These are phyloP conservation scores for Entomortierella lignicola DNA, from an alignment of 192 early-diverging fungal species.

Conservation along the genomic window DNA sequence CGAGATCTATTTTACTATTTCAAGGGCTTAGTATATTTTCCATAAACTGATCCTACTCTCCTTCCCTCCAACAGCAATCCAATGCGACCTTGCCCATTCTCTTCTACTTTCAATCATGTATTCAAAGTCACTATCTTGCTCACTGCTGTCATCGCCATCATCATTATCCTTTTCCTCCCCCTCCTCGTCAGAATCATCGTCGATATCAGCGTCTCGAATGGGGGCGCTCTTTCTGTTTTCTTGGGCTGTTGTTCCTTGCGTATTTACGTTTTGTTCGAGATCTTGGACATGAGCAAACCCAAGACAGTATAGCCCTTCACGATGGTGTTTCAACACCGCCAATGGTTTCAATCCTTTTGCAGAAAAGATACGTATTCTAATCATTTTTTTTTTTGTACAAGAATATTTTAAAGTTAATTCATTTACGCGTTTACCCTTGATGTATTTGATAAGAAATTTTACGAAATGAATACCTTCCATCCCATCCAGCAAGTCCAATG, in stretches of 20 bases:
- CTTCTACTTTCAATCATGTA: slow-evolving; percentile 9
- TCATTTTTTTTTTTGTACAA: no score
- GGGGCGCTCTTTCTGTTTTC: neutral
- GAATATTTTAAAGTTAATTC: no score
- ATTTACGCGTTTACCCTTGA: no score
- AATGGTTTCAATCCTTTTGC: slow-evolving; percentile 54
- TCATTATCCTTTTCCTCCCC: neutral
- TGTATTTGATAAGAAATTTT: no score
- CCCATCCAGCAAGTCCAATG: slow-evolving; percentile 56
- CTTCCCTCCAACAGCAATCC: slow-evolving; percentile 52
- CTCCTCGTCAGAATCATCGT: neutral
- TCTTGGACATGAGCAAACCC: slow-evolving; percentile 29
- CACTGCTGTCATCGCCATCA: neutral
- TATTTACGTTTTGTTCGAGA: neutral
- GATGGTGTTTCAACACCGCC: slow-evolving; percentile 55
- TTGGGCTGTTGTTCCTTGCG: neutral
- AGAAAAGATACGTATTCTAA: slow-evolving; percentile 54
- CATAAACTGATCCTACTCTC: slow-evolving; percentile 55
- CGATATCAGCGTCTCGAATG: neutral
- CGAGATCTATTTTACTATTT: no score
- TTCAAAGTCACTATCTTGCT: slow-evolving; percentile 24
- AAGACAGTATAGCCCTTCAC: slow-evolving; percentile 50
- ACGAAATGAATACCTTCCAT: slow-evolving; percentile 58
- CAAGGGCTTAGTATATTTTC: slow-evolving; percentile 56
- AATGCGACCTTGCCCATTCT: slow-evolving; percentile 33